Evolutionary conservation across 805 yeast genomes (phyloP).

Genomic region (Monosporozyma unispora): DNA sequence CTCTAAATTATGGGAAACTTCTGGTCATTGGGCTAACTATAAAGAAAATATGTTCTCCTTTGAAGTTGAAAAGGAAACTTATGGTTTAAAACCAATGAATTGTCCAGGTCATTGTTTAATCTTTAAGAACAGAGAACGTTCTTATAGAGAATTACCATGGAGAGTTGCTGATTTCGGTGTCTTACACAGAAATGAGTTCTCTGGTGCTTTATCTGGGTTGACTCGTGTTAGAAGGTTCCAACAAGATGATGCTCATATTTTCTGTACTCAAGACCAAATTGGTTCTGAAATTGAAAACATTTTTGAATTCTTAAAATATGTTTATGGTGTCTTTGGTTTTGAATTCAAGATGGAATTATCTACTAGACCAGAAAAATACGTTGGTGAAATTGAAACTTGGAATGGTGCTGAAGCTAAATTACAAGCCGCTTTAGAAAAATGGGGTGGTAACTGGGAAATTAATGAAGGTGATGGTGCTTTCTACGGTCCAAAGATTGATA

Average conservation of each 20-base stretch:
- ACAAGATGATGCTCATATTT: constrained; percentile 97
- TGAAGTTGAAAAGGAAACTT: constrained; percentile 92
- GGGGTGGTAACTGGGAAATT: constrained; percentile 88
- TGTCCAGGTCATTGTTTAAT: constrained; percentile 90
- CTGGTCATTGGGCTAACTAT: constrained; percentile 98
- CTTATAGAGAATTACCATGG: constrained; percentile 96
- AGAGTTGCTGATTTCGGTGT: constrained; percentile 98
- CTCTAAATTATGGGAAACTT: constrained; percentile 94
- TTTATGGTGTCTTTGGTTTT: constrained; percentile 89
- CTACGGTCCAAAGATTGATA: constrained; percentile 94
- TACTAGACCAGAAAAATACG: constrained; percentile 93
- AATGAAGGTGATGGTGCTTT: constrained; percentile 97
- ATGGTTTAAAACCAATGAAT: constrained; percentile 91
- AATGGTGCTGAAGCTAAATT: constrained; percentile 79
- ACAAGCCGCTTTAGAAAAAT: constrained; percentile 70
- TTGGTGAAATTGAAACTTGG: constrained; percentile 94
- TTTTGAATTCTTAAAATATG: constrained; percentile 74
- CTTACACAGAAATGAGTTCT: constrained; percentile 90
- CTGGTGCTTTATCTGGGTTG: constrained; percentile 90
- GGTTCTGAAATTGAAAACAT: constrained; percentile 74
- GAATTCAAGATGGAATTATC: constrained; percentile 95
- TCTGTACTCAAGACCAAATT: constrained; percentile 89
- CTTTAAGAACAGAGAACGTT: constrained; percentile 86
- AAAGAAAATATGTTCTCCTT: constrained; percentile 95
- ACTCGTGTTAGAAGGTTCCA: constrained; percentile 98